Evolutionary conservation across 495 filamentous ascomycete species (phyloP).

Genomic region (Thermochaetoides thermophila): DNA sequence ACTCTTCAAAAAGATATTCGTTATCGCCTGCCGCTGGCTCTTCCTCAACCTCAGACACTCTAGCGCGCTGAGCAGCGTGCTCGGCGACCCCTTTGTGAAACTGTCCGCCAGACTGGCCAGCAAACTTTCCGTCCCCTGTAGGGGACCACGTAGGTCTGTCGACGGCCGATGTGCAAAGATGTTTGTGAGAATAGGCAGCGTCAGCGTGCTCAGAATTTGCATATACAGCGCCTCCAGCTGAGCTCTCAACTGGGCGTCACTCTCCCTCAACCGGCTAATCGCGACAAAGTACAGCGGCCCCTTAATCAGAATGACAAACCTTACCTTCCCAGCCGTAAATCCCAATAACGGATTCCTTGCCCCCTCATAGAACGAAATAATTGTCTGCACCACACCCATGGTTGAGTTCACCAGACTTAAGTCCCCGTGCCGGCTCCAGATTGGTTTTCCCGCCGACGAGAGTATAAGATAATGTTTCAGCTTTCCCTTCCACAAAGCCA

Average conservation of each 20-base stretch:
- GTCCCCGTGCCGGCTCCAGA: slow-evolving; percentile 89
- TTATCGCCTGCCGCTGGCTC: slow-evolving; percentile 70
- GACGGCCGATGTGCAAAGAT: slow-evolving; percentile 84
- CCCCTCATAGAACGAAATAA: slow-evolving; percentile 90
- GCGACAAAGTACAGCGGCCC: slow-evolving; percentile 87
- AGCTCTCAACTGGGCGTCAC: slow-evolving; percentile 64
- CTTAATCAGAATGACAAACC: slow-evolving; percentile 70
- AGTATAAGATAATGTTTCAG: slow-evolving; percentile 94
- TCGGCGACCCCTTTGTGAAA: slow-evolving; percentile 84
- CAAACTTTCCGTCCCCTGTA: slow-evolving; percentile 84
- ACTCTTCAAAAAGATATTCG: slow-evolving; percentile 67
- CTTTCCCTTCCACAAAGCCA: slow-evolving; percentile 68
- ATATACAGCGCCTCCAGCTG: slow-evolving; percentile 94
- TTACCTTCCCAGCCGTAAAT: slow-evolving; percentile 69
- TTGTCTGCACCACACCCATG: slow-evolving; percentile 92
- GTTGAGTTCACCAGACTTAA: slow-evolving; percentile 76
- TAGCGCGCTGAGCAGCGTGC: slow-evolving; percentile 72
- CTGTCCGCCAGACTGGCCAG: slow-evolving; percentile 85
- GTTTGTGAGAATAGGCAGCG: slow-evolving; percentile 71
- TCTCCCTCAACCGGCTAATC: slow-evolving; percentile 83
- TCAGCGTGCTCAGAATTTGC: slow-evolving; percentile 92
- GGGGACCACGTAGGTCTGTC: slow-evolving; percentile 79
- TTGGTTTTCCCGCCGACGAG: slow-evolving; percentile 93
- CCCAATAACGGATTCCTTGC: slow-evolving; percentile 57
- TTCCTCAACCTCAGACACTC: slow-evolving; percentile 85